phyloP scores from a whole-genome alignment of 345 rosid genomes.

The Gossypium raimondii region DNA sequence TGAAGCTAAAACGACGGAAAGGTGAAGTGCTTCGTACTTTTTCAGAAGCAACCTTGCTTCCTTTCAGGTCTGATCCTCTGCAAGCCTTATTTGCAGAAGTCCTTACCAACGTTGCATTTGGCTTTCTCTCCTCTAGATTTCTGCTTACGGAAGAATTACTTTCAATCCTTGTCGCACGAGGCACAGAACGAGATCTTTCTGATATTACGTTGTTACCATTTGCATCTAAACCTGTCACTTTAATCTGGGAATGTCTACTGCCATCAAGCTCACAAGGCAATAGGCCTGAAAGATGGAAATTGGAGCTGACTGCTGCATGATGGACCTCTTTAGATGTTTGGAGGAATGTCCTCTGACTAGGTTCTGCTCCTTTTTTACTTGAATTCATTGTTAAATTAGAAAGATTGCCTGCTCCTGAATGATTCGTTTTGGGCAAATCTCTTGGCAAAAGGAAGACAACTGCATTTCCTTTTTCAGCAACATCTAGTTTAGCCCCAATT shows the following conservation, averaged over 20 bases:
- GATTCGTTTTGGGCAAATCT: conserved; percentile 31
- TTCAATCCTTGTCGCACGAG: conserved; percentile 29
- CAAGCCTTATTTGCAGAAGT: conserved; percentile 22
- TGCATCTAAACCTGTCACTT: conserved; percentile 27
- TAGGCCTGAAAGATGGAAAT: conserved; percentile 38
- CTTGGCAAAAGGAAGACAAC: conserved; percentile 47
- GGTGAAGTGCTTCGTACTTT: conserved; percentile 74
- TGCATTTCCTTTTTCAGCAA: conserved; percentile 27
- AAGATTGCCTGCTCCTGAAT: conserved; percentile 29
- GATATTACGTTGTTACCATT: conserved; percentile 25
- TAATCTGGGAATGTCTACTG: conserved; percentile 27
- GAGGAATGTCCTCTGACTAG: conserved; percentile 35
- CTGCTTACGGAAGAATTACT: conserved; percentile 27
- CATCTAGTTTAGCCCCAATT: conserved; percentile 24
- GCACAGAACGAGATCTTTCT: conserved; percentile 33
- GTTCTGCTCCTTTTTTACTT: conserved; percentile 30
- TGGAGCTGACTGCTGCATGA: conserved; percentile 25
- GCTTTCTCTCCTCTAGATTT: conserved; percentile 35
- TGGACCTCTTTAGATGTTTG: conserved; percentile 29
- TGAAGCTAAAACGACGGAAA: conserved; percentile 60
- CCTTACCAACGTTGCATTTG: conserved; percentile 13
- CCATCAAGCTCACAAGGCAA: conserved; percentile 36
- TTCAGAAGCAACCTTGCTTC: conserved; percentile 36
- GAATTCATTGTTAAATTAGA: conserved; percentile 23
- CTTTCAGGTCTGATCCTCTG: conserved; percentile 35